These are phyloP conservation scores for Phascolomyces articulosus DNA, from an alignment of 371 early-diverging fungal genomes.

Conservation along the genomic window DNA sequence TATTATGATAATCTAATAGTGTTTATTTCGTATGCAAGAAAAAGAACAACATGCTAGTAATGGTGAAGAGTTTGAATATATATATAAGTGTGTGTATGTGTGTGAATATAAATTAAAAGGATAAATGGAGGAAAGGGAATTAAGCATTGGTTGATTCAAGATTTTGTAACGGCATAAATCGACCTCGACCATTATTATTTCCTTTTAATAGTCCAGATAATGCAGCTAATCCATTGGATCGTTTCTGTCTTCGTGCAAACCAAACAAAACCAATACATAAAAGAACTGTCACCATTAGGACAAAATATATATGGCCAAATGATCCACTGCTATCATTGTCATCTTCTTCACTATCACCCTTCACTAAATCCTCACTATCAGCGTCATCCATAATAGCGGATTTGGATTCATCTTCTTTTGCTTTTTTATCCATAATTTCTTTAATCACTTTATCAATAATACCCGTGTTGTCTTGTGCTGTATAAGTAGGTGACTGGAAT, in stretches of 20 bases:
- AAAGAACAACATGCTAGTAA: no score
- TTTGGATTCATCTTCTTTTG: slow-evolving; percentile 4
- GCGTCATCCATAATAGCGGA: neutral
- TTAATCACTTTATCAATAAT: slow-evolving; percentile 25
- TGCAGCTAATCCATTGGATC: slow-evolving; percentile 25
- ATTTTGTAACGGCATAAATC: slow-evolving; percentile 38
- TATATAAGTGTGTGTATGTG: no score
- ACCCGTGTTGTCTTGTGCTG: slow-evolving; percentile 29
- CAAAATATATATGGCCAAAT: slow-evolving; percentile 23
- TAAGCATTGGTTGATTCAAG: slow-evolving; percentile 19
- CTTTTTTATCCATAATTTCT: slow-evolving; percentile 26
- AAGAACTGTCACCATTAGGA: slow-evolving; percentile 19
- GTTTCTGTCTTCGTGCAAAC: slow-evolving; percentile 23
- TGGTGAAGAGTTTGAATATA: no score
- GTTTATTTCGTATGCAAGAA: no score
- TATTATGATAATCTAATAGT: no score
- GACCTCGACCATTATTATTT: slow-evolving; percentile 25
- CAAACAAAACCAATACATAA: slow-evolving; percentile 31
- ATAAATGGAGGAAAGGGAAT: neutral
- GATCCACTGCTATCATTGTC: slow-evolving; percentile 2
- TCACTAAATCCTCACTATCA: neutral
- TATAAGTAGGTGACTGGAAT: slow-evolving; percentile 31
- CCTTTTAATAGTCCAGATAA: slow-evolving; percentile 27
- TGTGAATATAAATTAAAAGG: no score
- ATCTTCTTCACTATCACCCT: slow-evolving; percentile 4